Conservation (phyloP, 306 rosid species). For the Glycine soja region DNA sequence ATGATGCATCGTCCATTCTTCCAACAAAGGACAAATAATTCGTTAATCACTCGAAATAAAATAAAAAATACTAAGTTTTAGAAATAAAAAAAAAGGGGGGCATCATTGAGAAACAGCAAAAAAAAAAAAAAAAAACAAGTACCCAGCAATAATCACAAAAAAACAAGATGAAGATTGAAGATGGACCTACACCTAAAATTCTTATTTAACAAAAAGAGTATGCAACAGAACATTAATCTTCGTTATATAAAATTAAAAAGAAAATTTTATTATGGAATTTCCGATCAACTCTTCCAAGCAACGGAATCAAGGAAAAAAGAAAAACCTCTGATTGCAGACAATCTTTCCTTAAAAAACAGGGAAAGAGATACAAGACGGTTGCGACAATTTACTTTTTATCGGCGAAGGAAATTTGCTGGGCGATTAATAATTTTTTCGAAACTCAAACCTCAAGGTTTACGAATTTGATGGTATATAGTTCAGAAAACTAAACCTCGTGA, state of each 20-base stretch:
- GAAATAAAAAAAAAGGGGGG: neutral
- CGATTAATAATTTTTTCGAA: constrained; percentile 28
- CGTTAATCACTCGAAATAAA: constrained; percentile 12
- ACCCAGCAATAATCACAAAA: constrained; percentile 21
- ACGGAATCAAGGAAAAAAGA: constrained; percentile 18
- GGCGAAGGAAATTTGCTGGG: neutral
- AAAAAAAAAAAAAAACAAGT: neutral
- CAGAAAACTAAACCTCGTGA: constrained; percentile 50
- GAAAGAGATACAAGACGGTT: constrained; percentile 3
- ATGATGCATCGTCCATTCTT: constrained; percentile 7
- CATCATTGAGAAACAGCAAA: neutral
- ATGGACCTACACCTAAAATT: constrained; percentile 21
- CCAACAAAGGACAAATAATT: neutral
- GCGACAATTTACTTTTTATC: neutral
- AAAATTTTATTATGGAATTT: constrained; percentile 1
- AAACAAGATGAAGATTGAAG: constrained; percentile 25
- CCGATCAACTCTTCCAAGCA: constrained; percentile 29
- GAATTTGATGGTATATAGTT: neutral
- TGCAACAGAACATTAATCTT: constrained; percentile 9
- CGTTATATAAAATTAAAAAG: neutral
- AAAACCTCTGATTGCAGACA: constrained; percentile 31
- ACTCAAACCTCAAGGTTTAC: neutral
- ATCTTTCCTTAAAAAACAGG: neutral
- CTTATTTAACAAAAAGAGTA: neutral
- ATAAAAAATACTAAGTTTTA: neutral